Percentiles rank a stretch among this genome's conserved stretches.
Evolutionary conservation across 257 asterid species (phyloP).

Genomic region (Rehmannia glutinosa): DNA sequence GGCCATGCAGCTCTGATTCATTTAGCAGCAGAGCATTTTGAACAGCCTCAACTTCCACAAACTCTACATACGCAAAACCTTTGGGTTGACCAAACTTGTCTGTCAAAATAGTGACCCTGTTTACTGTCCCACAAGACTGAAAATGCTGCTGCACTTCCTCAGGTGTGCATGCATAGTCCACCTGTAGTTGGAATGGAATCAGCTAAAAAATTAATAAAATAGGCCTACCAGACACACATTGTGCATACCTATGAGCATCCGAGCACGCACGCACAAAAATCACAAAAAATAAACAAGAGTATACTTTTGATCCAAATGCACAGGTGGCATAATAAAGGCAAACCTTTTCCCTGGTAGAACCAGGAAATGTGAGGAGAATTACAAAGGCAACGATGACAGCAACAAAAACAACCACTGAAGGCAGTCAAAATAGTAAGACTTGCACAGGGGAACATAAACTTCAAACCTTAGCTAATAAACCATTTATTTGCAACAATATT

Average conservation of each 20-base stretch:
- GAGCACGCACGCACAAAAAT: too few species aligned
- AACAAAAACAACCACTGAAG: too few species aligned
- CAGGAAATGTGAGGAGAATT: neutral
- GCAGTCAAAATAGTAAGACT: too few species aligned
- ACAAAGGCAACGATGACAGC: neutral
- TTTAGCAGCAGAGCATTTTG: constrained; percentile 3
- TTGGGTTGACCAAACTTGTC: constrained; percentile 12
- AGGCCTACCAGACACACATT: neutral
- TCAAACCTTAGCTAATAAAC: too few species aligned
- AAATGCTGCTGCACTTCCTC: constrained; percentile 11
- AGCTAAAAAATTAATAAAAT: neutral
- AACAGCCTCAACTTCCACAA: constrained; percentile 2
- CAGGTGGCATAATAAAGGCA: neutral
- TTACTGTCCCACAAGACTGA: constrained; percentile 7
- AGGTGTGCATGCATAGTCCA: constrained; percentile 8
- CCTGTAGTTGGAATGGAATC: neutral
- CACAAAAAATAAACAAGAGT: neutral
- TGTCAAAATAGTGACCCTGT: constrained; percentile 1
- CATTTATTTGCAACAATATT: too few species aligned
- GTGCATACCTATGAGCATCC: neutral
- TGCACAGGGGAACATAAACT: too few species aligned
- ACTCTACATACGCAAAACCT: constrained; percentile 8
- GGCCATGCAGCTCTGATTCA: constrained; percentile 6
- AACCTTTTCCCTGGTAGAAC: neutral
- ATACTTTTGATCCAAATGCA: neutral